Evolutionary conservation across 1,284 basidiomycete species (phyloP).

Genomic region (Golubevia pallescens): DNA sequence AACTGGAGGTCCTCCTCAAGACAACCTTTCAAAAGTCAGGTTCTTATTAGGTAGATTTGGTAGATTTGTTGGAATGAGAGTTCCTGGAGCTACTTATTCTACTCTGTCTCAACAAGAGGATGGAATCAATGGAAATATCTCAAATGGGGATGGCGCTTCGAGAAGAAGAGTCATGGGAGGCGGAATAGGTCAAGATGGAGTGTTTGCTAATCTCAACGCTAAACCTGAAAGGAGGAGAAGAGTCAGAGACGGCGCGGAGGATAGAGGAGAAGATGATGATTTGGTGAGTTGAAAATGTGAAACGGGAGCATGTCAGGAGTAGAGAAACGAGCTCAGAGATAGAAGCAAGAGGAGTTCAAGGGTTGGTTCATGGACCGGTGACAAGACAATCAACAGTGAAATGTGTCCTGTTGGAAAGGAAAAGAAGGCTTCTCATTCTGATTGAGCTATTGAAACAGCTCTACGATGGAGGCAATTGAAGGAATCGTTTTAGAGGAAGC

Average conservation of each 20-base stretch:
- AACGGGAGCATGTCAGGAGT: too few relatives aligned
- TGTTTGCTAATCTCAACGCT: constrained; percentile 92
- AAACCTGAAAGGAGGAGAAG: constrained; percentile 73
- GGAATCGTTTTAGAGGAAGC: too few relatives aligned
- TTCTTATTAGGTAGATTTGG: constrained; percentile 50
- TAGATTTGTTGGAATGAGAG: constrained; percentile 53
- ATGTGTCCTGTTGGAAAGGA: too few relatives aligned
- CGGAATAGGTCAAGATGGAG: constrained; percentile 86
- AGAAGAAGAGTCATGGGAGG: constrained; percentile 65
- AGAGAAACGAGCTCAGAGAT: too few relatives aligned
- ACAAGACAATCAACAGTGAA: too few relatives aligned
- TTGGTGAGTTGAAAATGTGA: background rate
- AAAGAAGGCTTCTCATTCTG: too few relatives aligned
- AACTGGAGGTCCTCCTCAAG: background rate
- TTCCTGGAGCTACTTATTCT: constrained; percentile 54
- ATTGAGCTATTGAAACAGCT: too few relatives aligned
- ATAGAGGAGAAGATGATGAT: constrained; percentile 72
- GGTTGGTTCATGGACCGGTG: too few relatives aligned
- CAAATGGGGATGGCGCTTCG: background rate
- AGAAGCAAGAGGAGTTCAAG: too few relatives aligned
- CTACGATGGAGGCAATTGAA: too few relatives aligned
- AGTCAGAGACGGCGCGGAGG: constrained; percentile 40
- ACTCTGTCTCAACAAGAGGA: constrained; percentile 21
- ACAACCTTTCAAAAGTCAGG: constrained; percentile 31
- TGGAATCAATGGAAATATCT: constrained; percentile 5